Percentiles rank a stretch among this genome's conserved stretches.
phyloP scores from a whole-genome alignment of 1,284 basidiomycete species.

The Cystobasidium slooffiae region DNA sequence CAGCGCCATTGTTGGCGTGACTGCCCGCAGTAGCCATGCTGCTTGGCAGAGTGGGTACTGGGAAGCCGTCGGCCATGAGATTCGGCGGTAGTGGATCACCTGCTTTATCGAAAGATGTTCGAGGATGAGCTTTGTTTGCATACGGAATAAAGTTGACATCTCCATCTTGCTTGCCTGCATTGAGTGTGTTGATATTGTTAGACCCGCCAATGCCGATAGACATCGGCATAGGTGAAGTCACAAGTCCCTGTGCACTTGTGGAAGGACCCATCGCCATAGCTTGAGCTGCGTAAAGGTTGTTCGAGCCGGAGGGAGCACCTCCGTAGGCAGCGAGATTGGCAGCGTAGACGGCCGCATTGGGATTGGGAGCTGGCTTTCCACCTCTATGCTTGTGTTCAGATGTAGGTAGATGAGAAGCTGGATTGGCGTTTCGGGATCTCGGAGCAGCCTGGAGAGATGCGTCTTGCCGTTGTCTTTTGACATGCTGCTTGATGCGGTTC shows the following conservation, averaged over 20 bases:
- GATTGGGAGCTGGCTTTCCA: slow-evolving; percentile 23
- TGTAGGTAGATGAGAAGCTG: slow-evolving; percentile 18
- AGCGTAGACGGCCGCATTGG: background rate
- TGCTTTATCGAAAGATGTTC: slow-evolving; percentile 24
- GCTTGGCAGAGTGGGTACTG: background rate
- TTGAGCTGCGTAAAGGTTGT: background rate
- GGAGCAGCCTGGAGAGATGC: slow-evolving; percentile 7
- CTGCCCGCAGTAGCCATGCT: background rate
- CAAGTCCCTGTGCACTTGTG: slow-evolving; percentile 3
- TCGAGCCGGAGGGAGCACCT: background rate
- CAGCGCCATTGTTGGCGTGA: background rate
- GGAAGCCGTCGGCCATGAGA: background rate
- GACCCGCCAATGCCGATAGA: slow-evolving; percentile 1
- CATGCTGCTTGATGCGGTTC: slow-evolving; percentile 31
- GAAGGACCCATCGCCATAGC: slow-evolving; percentile 7
- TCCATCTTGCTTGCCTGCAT: slow-evolving; percentile 17
- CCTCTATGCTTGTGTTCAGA: slow-evolving; percentile 29
- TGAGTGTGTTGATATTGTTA: slow-evolving; percentile 2
- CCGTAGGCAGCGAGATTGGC: slow-evolving; percentile 1
- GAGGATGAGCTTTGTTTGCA: slow-evolving; percentile 23
- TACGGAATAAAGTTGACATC: slow-evolving; percentile 37
- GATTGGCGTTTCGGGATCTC: background rate
- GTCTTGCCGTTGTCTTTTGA: slow-evolving; percentile 24
- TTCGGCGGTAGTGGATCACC: slow-evolving; percentile 15
- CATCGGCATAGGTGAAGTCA: background rate